Evolutionary conservation across 352 stramenopile genomes (phyloP), one percentile per base, ranked within the genome.

Genomic region (Globisporangium ultimum): DNA sequence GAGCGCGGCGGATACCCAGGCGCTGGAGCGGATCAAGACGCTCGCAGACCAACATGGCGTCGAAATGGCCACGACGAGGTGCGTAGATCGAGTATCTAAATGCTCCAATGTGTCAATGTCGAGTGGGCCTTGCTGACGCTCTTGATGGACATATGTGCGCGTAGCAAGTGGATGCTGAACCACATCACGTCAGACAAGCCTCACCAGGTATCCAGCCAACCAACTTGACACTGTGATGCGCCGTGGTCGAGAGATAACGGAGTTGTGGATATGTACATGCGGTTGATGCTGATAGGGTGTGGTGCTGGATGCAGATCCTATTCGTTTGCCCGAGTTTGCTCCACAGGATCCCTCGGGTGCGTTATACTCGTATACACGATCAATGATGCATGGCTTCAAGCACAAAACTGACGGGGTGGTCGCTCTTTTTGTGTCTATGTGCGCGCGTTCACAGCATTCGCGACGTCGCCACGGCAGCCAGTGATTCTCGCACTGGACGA

Each of bases 121-220:
- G 45, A 48, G 48, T 17, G 17, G 60, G 3, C 14, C 12, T 24
- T 68, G 6, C 36, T 63, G 3, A 45, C 40, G 40, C 12, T 7
- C 13, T 57, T 13, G 60, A 46, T 48, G 42, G 15, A 3, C 21
- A 28, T 60, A 1, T 47, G 14, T 56, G n/a, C 20, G 5, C 58
- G 43, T 14, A 91, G 78, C 70, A 93, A 93, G 67, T 91, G 81
- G 81, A 89, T 86, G 77, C 63, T 93, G 14, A 93, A 93, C 54
- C 78, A 91, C 45, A 85, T 91, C 40, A 91, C 82, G 14, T 70
- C 81, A 2, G 80, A 93, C 70, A 91, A 91, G 46, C 84, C 84
- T 13, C 84, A 93, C 59, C 84, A 93, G 64, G 82, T 89, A 43
- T 10, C 0, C 28, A 49, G 53, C 53, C 21, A 47, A 28, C 24